Base-by-base conservation (phyloP, 495 filamentous ascomycete species). In the Apiosordaria backusii region DNA sequence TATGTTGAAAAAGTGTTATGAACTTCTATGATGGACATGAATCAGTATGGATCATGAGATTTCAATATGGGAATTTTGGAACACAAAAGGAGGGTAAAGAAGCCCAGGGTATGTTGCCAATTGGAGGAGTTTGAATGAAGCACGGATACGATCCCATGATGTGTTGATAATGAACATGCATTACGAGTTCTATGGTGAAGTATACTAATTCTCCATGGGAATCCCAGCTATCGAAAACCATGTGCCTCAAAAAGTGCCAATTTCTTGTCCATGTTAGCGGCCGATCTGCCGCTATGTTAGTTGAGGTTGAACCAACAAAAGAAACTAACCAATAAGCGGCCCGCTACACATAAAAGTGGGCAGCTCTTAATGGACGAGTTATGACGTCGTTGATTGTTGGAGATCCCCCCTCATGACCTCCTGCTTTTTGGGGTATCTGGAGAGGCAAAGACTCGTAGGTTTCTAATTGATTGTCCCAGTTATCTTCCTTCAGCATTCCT, bases 331-430 rank as follows among this genome's bases (percentile, higher is more conserved):
- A 45, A 45, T 45, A 13, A 45, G 35, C 35, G 35, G 5, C 5
- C 35, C 10, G 35, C 35, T 45, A 45, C 35, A 45, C 35, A 7
- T 7, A 7, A 45, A 45, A 45, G 16, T 15, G 16, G 35, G 35
- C 35, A 7, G 10, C 10, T 45, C 13, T 10, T 45, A 66, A 22
- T 18, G 22, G 25, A 18, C 50, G 19, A 50, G 23, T 50, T 50
- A 67, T 67, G 65, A 63, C 65, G 65, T 67, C 60, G 13, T 67
- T 25, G 35, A 63, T 58, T 24, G 9, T 55, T 29, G 22, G 50
- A 59, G 4, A 16, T 3, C 3, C 7, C 35, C 35, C 35, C 35
- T 15, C 35, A 45, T 45, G 35, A 45, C 35, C 35, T 29, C 4
- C 7, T 29, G 3, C 27, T 29, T 29, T 29, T 29, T 29, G 27